phyloP scores from a whole-genome alignment of 306 rosid species.

The Prunus mume region DNA sequence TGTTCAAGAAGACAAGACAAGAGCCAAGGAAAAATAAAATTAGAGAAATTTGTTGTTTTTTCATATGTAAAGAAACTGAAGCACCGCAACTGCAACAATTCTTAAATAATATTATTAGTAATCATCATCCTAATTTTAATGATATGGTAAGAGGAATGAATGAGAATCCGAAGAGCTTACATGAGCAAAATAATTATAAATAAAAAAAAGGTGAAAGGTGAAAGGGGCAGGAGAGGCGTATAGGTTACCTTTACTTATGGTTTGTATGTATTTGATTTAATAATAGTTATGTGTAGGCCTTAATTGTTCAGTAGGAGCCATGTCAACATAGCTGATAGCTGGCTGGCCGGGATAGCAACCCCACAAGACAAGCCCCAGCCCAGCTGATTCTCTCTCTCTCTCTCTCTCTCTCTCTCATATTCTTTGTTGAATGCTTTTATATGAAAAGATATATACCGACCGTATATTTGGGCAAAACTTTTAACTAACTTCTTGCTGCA shows the following conservation, averaged over 20 bases:
- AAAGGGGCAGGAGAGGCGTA: background rate
- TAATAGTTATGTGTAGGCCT: background rate
- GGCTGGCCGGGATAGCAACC: constrained; percentile 82
- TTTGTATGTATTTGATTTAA: background rate
- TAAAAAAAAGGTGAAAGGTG: background rate
- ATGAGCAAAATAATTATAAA: background rate
- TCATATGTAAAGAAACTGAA: background rate
- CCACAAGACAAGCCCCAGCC: constrained; percentile 45
- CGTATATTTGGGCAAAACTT: background rate
- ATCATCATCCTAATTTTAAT: background rate
- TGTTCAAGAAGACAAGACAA: background rate
- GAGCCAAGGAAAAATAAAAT: background rate
- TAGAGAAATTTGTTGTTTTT: background rate
- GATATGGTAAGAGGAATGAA: background rate
- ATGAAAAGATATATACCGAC: background rate
- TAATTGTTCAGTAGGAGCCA: constrained; percentile 50
- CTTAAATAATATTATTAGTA: background rate
- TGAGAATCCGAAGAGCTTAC: background rate
- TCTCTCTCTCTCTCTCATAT: background rate
- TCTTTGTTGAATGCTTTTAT: background rate
- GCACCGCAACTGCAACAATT: background rate
- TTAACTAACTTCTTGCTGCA: background rate
- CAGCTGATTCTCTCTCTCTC: constrained; percentile 23
- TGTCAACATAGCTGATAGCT: constrained; percentile 96
- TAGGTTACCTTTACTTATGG: background rate